Conservation (phyloP, 805 yeast species). For the Yarrowia divulgata region DNA sequence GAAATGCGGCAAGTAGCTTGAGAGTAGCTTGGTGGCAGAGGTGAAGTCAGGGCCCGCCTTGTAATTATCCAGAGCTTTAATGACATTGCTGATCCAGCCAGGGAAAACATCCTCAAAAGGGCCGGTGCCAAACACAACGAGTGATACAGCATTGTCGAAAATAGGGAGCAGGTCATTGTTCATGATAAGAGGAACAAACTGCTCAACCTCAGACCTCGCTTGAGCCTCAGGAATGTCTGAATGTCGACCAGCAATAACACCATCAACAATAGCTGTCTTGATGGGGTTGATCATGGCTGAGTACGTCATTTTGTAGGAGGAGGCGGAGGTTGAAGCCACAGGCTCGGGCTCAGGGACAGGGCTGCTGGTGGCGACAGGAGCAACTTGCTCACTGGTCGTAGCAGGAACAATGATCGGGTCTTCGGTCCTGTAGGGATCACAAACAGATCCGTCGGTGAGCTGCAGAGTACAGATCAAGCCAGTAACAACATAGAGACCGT, state of each 20-base stretch:
- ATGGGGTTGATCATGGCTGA: not conserved
- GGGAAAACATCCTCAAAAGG: not conserved
- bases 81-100: not conserved
- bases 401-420: not conserved
- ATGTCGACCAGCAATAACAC: not conserved
- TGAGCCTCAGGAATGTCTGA: not conserved
- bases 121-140: not conserved
- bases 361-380: no score
- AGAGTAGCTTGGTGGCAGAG: not conserved
- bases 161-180: not conserved
- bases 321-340: no score
- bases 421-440: not conserved
- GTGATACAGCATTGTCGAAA: not conserved
- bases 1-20: not conserved
- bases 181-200: slow-evolving; percentile 11
- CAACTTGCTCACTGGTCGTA: no score
- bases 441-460: slow-evolving; percentile 8
- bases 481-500: not conserved
- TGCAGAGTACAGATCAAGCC: not conserved
- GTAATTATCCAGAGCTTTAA: not conserved
- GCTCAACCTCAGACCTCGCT: not conserved
- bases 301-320: no score
- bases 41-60: not conserved
- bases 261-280: not conserved
- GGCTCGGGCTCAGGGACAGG: no score